These are phyloP conservation scores for Diaporthe citri DNA, from an alignment of 2,329 filamentous ascomycete species.

Conservation along the genomic window DNA sequence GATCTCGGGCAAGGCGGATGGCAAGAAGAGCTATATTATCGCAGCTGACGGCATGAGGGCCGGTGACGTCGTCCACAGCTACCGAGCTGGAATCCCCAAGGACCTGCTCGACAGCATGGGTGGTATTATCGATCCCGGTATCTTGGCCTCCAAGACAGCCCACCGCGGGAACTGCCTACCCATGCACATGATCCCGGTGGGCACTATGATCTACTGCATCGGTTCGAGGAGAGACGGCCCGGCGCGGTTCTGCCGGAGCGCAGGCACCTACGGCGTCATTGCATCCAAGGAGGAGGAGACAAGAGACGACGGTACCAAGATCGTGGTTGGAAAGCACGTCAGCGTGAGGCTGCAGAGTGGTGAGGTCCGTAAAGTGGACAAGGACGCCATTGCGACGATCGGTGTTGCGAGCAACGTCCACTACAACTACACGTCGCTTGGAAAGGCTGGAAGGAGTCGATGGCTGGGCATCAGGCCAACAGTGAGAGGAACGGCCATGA, in stretches of 20 bases:
- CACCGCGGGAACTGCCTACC: constrained; percentile 96
- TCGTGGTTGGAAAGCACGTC: constrained; percentile 81
- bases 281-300: constrained; percentile 88
- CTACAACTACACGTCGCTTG: constrained; percentile 89
- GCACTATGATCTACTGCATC: constrained; percentile 92
- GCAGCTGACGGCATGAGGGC: constrained; percentile 95
- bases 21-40: constrained; percentile 88
- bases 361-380: constrained; percentile 89
- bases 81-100: constrained; percentile 87
- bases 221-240: constrained; percentile 79
- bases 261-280: constrained; percentile 90
- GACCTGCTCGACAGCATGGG: constrained; percentile 93
- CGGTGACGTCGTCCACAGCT: constrained; percentile 93
- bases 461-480: constrained; percentile 96
- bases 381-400: constrained; percentile 93
- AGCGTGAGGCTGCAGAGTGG: constrained; percentile 91
- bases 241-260: constrained; percentile 93
- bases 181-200: constrained; percentile 93
- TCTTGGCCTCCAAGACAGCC: constrained; percentile 93
- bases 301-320: constrained; percentile 68
- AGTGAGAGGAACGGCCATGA: constrained; percentile 98
- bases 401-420: constrained; percentile 94
- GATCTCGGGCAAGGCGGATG: constrained; percentile 79
- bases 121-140: constrained; percentile 91
- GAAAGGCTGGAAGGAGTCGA: constrained; percentile 93